A percentile compares a stretch with the other conserved stretches of the same genome.
Evolutionary conservation across 306 rosid species (phyloP).

Genomic region (Malus sieversii): DNA sequence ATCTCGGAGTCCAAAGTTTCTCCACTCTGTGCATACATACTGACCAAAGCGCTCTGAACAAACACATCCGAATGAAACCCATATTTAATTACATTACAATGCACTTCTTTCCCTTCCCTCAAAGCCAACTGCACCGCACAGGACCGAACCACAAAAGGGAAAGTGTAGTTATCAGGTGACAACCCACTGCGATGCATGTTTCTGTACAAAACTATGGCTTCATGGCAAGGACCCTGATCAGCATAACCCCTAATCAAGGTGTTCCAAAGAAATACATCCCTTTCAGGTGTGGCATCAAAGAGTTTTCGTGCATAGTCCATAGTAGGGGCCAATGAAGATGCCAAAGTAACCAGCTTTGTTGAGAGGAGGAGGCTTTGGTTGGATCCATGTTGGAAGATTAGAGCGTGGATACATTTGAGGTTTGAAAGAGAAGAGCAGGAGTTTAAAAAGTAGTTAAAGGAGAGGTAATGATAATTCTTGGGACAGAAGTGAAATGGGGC

Average conservation of each 20-base stretch:
- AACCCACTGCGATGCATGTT: constrained; percentile 49
- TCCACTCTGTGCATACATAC: constrained; percentile 19
- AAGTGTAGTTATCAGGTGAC: constrained; percentile 61
- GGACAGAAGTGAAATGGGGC: neutral
- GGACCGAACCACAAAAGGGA: constrained; percentile 74
- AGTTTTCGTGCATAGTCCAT: constrained; percentile 18
- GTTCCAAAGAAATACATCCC: constrained; percentile 71
- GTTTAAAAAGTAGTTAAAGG: neutral
- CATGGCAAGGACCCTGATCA: constrained; percentile 66
- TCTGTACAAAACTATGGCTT: constrained; percentile 47
- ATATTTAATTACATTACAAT: constrained; percentile 35
- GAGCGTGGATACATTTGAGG: constrained; percentile 12
- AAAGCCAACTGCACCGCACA: constrained; percentile 58
- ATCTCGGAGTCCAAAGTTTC: constrained; percentile 13
- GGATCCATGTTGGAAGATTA: neutral
- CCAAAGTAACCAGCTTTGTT: constrained; percentile 11
- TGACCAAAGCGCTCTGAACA: constrained; percentile 44
- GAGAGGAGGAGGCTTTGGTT: constrained; percentile 2
- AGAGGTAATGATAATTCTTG: neutral
- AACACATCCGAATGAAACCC: constrained; percentile 67
- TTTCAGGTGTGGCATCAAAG: constrained; percentile 56
- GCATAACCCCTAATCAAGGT: constrained; percentile 71
- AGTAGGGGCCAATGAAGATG: constrained; percentile 6
- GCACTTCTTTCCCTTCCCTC: constrained; percentile 59
- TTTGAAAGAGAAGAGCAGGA: constrained; percentile 12